These are phyloP conservation scores for Nannochloropsis granulata DNA, from an alignment of 108 stramenopile genomes.

Conservation along the genomic window DNA sequence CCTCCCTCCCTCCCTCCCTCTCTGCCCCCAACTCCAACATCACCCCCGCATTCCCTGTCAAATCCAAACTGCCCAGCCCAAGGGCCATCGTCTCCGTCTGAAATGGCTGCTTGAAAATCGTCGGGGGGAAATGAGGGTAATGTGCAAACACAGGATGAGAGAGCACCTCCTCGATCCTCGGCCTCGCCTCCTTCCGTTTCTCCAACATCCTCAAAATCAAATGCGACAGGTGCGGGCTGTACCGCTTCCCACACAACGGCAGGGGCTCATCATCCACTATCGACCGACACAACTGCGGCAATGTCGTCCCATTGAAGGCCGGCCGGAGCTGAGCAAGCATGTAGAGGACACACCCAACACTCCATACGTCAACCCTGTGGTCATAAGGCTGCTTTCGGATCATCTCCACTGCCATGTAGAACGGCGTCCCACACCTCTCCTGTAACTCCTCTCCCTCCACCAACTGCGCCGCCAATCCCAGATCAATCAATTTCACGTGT, in stretches of 20 bases:
- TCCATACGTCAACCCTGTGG: slow-evolving; percentile 50
- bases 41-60: not conserved
- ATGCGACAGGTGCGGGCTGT: not conserved
- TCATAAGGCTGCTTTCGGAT: slow-evolving; percentile 53
- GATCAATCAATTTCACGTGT: not conserved
- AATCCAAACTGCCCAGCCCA: not conserved
- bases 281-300: not conserved
- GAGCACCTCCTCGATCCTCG: not conserved
- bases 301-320: not conserved
- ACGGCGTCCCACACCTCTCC: slow-evolving; percentile 40
- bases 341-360: slow-evolving; percentile 49
- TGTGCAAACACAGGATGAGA: not conserved
- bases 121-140: not conserved
- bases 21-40: not conserved
- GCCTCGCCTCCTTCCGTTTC: not conserved
- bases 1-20: not conserved
- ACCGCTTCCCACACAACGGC: not conserved
- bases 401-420: slow-evolving; percentile 57
- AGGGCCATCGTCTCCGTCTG: not conserved
- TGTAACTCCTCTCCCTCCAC: not conserved
- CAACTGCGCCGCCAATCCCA: not conserved
- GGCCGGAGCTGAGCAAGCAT: not conserved
- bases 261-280: not conserved
- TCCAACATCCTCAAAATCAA: not conserved
- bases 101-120: not conserved